These are phyloP conservation scores for Colletotrichum shisoi DNA, from an alignment of 2,329 filamentous ascomycete genomes.

Conservation along the genomic window DNA sequence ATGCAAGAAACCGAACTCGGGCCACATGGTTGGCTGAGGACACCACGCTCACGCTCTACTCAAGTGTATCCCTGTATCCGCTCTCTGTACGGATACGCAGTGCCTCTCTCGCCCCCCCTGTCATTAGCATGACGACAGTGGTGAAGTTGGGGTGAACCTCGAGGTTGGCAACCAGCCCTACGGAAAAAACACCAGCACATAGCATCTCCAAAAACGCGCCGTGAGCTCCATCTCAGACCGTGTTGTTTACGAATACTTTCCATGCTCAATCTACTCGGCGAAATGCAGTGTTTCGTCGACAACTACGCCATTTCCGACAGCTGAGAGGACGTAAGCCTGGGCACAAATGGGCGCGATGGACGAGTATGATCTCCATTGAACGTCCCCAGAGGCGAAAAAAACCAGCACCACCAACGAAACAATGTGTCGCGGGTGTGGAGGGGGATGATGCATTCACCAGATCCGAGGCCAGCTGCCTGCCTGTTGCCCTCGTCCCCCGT, in stretches of 20 bases:
- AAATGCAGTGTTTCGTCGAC: background rate
- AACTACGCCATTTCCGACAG: constrained; percentile 29
- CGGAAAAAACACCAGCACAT: constrained; percentile 18
- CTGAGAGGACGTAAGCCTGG: background rate
- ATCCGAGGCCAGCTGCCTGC: background rate
- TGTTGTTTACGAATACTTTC: constrained; percentile 4
- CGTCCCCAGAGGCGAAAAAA: background rate
- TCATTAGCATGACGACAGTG: constrained; percentile 30
- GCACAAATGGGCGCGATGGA: background rate
- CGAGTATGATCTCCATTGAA: constrained; percentile 29
- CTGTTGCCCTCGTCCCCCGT: background rate
- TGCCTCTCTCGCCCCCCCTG: constrained; percentile 6
- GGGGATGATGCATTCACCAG: background rate
- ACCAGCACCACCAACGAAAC: background rate
- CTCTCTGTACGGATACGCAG: background rate
- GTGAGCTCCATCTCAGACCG: constrained; percentile 22
- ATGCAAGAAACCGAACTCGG: constrained; percentile 31
- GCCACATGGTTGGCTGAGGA: constrained; percentile 17
- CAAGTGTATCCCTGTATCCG: too few species aligned
- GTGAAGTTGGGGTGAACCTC: constrained; percentile 11
- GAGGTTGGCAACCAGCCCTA: constrained; percentile 21
- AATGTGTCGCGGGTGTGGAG: background rate
- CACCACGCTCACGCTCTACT: background rate
- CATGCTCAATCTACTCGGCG: constrained; percentile 5
- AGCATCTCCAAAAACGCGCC: constrained; percentile 9